Evolutionary conservation across 2,329 filamentous ascomycete genomes (phyloP).

Genomic region (Myrmaecium sp.): DNA sequence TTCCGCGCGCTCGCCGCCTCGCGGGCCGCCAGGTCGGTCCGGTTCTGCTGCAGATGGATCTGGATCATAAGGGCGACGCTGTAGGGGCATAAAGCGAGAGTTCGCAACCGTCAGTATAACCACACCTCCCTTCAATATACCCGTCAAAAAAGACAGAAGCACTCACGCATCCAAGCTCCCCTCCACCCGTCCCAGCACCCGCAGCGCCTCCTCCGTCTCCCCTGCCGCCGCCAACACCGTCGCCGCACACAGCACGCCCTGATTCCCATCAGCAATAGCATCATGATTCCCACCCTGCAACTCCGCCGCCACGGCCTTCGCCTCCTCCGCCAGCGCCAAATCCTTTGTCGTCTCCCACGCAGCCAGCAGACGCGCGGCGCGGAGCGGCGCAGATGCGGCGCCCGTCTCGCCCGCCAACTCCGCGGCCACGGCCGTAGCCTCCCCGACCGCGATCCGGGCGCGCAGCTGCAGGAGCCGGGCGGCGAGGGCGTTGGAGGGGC

Average conservation of each 20-base stretch:
- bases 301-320: too few relatives aligned
- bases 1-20: conserved; percentile 67
- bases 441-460: conserved; percentile 63
- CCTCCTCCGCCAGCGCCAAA: conserved; percentile 61
- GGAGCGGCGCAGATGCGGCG: conserved; percentile 62
- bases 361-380: conserved; percentile 69
- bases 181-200: conserved; percentile 65
- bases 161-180: conserved; percentile 63
- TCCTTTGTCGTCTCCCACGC: conserved; percentile 68
- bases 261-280: too few relatives aligned
- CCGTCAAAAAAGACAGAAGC: not conserved
- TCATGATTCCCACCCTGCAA: too few relatives aligned
- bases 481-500: conserved; percentile 57
- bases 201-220: conserved; percentile 70
- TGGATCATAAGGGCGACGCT: conserved; percentile 80
- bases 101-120: conserved; percentile 1
- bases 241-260: conserved; percentile 61
- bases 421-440: conserved; percentile 47
- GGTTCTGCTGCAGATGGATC: conserved; percentile 82
- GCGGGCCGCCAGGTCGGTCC: conserved; percentile 76
- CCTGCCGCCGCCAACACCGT: conserved; percentile 66
- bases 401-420: conserved; percentile 47
- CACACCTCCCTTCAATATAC: not conserved
- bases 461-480: conserved; percentile 66
- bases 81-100: conserved; percentile 2